phyloP scores from a whole-genome alignment of 1,139 yeast genomes.

The Protomyces macrosporus region DNA sequence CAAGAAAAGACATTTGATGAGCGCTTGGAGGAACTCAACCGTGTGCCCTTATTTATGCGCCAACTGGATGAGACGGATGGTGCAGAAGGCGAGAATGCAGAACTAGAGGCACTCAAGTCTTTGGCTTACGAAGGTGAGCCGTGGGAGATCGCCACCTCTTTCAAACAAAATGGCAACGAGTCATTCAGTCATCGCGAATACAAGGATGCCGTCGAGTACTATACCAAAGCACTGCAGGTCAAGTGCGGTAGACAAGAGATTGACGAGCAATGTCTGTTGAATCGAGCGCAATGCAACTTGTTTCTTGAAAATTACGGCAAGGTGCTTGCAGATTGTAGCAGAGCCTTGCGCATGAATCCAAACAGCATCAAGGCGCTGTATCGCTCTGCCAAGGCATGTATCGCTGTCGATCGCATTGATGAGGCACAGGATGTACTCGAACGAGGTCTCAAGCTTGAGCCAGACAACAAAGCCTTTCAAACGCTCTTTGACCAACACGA shows the following conservation, averaged over 20 bases:
- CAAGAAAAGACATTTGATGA: slow-evolving; percentile 46
- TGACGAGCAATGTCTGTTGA: slow-evolving; percentile 52
- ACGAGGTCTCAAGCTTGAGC: slow-evolving; percentile 59
- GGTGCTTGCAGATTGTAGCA: slow-evolving; percentile 81
- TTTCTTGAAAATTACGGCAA: slow-evolving; percentile 77
- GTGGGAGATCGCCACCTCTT: slow-evolving; percentile 80
- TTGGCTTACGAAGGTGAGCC: slow-evolving; percentile 96
- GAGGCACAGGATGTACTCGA: slow-evolving; percentile 66
- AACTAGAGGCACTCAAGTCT: slow-evolving; percentile 81
- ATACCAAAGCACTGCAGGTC: slow-evolving; percentile 73
- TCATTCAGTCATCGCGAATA: slow-evolving; percentile 66
- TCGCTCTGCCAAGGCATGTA: slow-evolving; percentile 77
- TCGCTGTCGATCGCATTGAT: slow-evolving; percentile 58
- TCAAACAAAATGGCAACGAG: slow-evolving; percentile 90
- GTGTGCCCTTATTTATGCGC: slow-evolving; percentile 93
- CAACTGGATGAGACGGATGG: slow-evolving; percentile 72
- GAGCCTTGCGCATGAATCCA: slow-evolving; percentile 61
- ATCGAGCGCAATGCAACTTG: slow-evolving; percentile 88
- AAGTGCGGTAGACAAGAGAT: slow-evolving; percentile 44
- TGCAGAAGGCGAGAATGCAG: slow-evolving; percentile 67
- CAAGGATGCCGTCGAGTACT: slow-evolving; percentile 68
- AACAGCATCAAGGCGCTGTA: slow-evolving; percentile 75
- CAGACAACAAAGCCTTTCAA: slow-evolving; percentile 43
- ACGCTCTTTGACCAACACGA: slow-evolving; percentile 36
- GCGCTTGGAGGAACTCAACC: slow-evolving; percentile 69